Evolutionary conservation across 352 stramenopile genomes (phyloP).

Genomic region (Blastocystis sp.): DNA sequence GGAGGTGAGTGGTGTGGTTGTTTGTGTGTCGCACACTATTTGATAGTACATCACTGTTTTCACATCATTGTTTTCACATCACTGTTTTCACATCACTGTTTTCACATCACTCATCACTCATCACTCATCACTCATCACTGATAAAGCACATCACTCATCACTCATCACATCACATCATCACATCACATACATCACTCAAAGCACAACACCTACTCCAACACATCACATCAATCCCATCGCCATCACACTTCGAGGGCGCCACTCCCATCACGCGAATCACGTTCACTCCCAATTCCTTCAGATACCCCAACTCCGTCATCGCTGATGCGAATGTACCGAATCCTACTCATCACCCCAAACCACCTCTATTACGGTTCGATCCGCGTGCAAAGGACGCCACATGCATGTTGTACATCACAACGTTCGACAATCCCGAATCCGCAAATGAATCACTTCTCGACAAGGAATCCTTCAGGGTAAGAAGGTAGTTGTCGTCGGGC

Average conservation of each 20-base stretch:
- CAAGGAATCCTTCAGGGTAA: too few species aligned
- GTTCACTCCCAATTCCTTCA: slow-evolving; percentile 15
- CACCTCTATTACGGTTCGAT: neutral
- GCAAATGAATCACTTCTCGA: too few species aligned
- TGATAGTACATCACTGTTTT: too few species aligned
- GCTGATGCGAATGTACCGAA: neutral
- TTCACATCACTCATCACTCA: too few species aligned
- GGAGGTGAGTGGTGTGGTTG: neutral
- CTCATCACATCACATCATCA: too few species aligned
- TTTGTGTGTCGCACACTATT: too few species aligned
- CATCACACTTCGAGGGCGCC: neutral
- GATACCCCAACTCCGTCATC: neutral
- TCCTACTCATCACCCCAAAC: neutral
- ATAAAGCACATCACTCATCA: too few species aligned
- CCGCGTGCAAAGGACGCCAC: slow-evolving; percentile 6
- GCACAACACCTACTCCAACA: slow-evolving; percentile 16
- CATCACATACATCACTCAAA: too few species aligned
- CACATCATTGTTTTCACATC: too few species aligned
- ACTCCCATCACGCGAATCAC: slow-evolving; percentile 31
- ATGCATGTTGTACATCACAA: slow-evolving; percentile 46
- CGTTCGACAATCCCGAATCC: too few species aligned
- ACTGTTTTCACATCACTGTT: too few species aligned
- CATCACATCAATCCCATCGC: neutral
- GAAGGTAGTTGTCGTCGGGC: neutral
- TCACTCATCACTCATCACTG: too few species aligned